Conservation (phyloP, 164 flowering plant genomes). For the Liquidambar formosana region DNA sequence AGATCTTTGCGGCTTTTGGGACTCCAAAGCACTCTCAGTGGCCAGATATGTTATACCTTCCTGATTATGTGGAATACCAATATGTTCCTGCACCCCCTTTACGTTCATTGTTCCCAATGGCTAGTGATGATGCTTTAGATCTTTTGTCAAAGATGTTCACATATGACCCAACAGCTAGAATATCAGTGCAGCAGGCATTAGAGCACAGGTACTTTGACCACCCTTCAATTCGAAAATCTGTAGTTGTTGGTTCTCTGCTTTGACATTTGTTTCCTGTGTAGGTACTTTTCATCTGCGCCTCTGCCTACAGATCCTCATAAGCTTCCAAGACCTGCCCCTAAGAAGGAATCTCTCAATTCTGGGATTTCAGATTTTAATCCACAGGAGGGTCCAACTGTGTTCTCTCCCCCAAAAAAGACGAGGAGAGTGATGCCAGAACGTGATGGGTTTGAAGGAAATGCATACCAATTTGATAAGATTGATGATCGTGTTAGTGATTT, state of each 20-base stretch:
- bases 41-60: slow-evolving; percentile 92
- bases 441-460: slow-evolving; percentile 56
- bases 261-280: slow-evolving; percentile 26
- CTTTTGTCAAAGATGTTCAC: slow-evolving; percentile 88
- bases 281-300: slow-evolving; percentile 90
- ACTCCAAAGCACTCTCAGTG: slow-evolving; percentile 90
- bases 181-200: slow-evolving; percentile 81
- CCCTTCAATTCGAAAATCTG: background rate
- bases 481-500: slow-evolving; percentile 46
- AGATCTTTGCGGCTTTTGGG: slow-evolving; percentile 93
- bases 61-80: slow-evolving; percentile 91
- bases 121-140: slow-evolving; percentile 89
- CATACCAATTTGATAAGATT: slow-evolving; percentile 33
- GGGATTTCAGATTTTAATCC: slow-evolving; percentile 50
- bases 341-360: slow-evolving; percentile 56
- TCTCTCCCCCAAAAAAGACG: slow-evolving; percentile 87
- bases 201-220: slow-evolving; percentile 74
- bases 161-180: slow-evolving; percentile 83
- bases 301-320: slow-evolving; percentile 77
- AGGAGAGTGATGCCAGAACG: slow-evolving; percentile 84
- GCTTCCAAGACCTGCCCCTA: slow-evolving; percentile 88
- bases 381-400: slow-evolving; percentile 72
- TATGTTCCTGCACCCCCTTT: slow-evolving; percentile 72
- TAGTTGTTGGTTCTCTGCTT: slow-evolving; percentile 1
- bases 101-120: slow-evolving; percentile 80